Evolutionary conservation across 1,284 basidiomycete genomes (phyloP), one percentile per base, ranked within the genome.

Genomic region (Melanopsichium pennsylvanicum): DNA sequence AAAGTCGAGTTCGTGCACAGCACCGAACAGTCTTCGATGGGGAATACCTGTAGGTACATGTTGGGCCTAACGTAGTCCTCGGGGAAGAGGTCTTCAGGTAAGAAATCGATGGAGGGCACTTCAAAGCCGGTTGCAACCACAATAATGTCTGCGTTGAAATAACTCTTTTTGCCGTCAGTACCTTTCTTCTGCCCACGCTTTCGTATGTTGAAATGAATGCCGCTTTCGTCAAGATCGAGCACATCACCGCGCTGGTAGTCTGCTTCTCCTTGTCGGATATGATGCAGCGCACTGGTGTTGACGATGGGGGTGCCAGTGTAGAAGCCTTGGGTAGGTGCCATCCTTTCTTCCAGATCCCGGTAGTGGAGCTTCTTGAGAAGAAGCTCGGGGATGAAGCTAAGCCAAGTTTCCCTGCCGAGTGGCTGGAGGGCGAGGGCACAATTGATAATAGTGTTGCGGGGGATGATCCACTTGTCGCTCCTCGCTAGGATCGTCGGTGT

Each of bases 31-130:
- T 78, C 77, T 61, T 86, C 84, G 2, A 86, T 85, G 3, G 84
- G 83, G 81, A 89, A 88, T 58, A 86, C 87, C 64, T 88, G 87
- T 18, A 88, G 81, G 66, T 88, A 88, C 66, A 88, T 77, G 59
- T 87, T 85, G 22, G 87, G 87, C 18, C 75, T 70, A 1, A 59
- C 55, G 68, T 87, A 87, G 15, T 83, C 84, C 42, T 86, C 84
- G 0, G 87, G 87, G 82, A 88, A 88, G 37, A 88, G 76, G n/a
- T 87, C 84, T 2, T 84, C 58, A 8, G 85, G 84, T 50, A 88
- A 72, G 74, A 88, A 88, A 39, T 84, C 83, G 32, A 87, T 74
- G n/a, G 81, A 79, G 0, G 87, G 87, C 37, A 84, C 83, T 70
- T 86, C 82, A 75, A 87, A 88, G 2, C 87, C 87, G 2, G 87